These are phyloP conservation scores for Colletotrichum somersetense DNA, from an alignment of 2,329 filamentous ascomycete genomes.

Conservation along the genomic window DNA sequence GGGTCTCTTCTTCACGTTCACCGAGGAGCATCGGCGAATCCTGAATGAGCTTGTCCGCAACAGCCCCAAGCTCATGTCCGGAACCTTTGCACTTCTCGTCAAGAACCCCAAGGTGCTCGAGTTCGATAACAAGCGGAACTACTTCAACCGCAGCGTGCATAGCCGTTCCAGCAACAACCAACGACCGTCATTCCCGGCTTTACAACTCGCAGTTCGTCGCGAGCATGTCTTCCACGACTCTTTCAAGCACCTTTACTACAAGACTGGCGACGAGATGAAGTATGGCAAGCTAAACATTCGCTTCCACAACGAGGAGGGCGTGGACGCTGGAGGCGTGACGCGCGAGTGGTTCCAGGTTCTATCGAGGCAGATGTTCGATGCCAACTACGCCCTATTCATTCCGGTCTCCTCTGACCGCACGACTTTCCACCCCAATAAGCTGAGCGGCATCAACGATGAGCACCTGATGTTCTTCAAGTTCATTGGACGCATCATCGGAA, in stretches of 20 bases:
- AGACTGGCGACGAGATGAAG: conserved; percentile 96
- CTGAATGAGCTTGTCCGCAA: conserved; percentile 97
- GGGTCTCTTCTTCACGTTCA: conserved; percentile 95
- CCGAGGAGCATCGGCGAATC: conserved; percentile 96
- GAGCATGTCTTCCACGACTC: conserved; percentile 98
- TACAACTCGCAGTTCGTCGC: conserved; percentile 91
- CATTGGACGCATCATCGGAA: conserved; percentile 97
- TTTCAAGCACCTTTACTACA: conserved; percentile 98
- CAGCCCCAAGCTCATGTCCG: conserved; percentile 98
- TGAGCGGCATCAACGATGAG: conserved; percentile 94
- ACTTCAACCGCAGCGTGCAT: conserved; percentile 95
- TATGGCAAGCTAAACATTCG: conserved; percentile 98
- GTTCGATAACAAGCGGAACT: conserved; percentile 99
- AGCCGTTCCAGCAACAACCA: conserved; percentile 74
- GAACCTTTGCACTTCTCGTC: conserved; percentile 93
- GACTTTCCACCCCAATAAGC: conserved; percentile 97
- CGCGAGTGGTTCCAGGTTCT: conserved; percentile 99
- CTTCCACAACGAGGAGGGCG: conserved; percentile 97
- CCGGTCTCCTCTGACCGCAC: conserved; percentile 97
- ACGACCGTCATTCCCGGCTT: conserved; percentile 76
- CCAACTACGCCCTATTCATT: conserved; percentile 95
- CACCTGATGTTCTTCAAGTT: conserved; percentile 99
- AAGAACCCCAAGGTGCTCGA: conserved; percentile 99
- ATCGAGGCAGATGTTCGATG: conserved; percentile 97
- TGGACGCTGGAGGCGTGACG: conserved; percentile 96